Evolutionary conservation across 306 rosid genomes (phyloP).

Genomic region (Luffa aegyptiaca): DNA sequence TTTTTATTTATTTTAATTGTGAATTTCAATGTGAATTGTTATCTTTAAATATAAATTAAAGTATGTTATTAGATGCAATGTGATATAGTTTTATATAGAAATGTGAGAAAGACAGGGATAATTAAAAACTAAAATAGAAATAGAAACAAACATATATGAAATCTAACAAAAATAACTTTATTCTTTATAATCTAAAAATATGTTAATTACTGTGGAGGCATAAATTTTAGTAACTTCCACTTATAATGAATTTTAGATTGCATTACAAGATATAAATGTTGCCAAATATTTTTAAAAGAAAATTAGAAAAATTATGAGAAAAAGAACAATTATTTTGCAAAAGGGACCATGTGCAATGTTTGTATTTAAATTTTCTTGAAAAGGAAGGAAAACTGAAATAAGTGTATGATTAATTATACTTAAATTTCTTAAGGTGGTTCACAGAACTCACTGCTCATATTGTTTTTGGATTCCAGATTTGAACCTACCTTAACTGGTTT

Average conservation of each 20-base stretch:
- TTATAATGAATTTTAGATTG: neutral
- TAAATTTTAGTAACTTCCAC: neutral
- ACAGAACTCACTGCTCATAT: neutral
- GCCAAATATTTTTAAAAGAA: neutral
- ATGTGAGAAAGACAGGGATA: neutral
- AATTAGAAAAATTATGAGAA: neutral
- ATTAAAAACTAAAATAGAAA: too few relatives aligned
- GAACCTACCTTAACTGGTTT: too few relatives aligned
- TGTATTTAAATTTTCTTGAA: neutral
- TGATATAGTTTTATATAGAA: neutral
- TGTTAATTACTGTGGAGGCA: neutral
- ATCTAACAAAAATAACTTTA: too few relatives aligned
- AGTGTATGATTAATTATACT: neutral
- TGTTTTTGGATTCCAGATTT: too few relatives aligned
- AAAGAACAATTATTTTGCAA: neutral
- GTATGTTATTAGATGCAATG: neutral
- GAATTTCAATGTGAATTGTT: neutral
- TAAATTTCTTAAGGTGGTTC: neutral
- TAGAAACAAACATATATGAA: too few relatives aligned
- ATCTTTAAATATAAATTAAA: neutral
- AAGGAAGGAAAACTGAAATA: neutral
- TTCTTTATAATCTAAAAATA: neutral
- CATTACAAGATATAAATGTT: neutral
- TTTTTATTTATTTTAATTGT: neutral
- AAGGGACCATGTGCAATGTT: neutral